These are phyloP conservation scores for Didymosphaeria variabile DNA, from an alignment of 2,329 filamentous ascomycete species.

Conservation along the genomic window DNA sequence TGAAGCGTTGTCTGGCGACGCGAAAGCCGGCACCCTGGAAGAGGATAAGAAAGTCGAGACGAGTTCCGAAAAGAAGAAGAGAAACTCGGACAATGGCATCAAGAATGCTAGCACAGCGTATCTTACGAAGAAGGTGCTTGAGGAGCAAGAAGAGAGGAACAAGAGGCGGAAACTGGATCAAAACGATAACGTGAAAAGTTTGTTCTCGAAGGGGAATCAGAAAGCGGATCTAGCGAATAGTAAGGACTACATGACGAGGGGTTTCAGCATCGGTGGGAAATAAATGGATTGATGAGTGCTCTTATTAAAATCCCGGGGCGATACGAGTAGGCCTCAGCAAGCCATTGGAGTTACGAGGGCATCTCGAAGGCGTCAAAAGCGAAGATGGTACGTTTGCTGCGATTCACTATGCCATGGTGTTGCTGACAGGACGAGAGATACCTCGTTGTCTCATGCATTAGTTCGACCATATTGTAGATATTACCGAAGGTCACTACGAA, in stretches of 20 bases:
- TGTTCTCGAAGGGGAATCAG: conserved; percentile 54
- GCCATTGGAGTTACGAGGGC: neutral
- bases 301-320: too few species aligned
- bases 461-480: neutral
- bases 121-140: conserved; percentile 84
- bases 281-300: conserved; percentile 10
- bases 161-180: conserved; percentile 77
- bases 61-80: conserved; percentile 27
- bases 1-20: conserved; percentile 22
- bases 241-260: conserved; percentile 61
- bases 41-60: conserved; percentile 31
- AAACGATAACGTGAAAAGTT: conserved; percentile 58
- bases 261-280: conserved; percentile 52
- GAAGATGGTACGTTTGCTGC: neutral
- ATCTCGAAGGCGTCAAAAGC: neutral
- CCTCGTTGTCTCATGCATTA: neutral
- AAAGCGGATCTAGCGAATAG: conserved; percentile 51
- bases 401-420: neutral
- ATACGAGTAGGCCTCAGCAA: neutral
- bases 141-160: conserved; percentile 83
- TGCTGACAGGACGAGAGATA: neutral
- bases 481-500: neutral
- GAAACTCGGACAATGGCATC: conserved; percentile 65
- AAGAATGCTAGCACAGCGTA: conserved; percentile 89
- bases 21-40: conserved; percentile 14